These are phyloP conservation scores for thale cress (Arabidopsis thaliana) DNA, from an alignment of 345 rosid genomes.

Conservation along the genomic window TAIR10.1 NC_003070.9:24056001-24056500, in stretches of 20 bases:
- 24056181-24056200: conserved; percentile 22
- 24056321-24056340: conserved; percentile 23
- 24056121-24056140: conserved; percentile 46
- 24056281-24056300: neutral
- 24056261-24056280: neutral
- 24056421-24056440: conserved; percentile 17
- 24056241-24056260: neutral
- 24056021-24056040: conserved; percentile 86
- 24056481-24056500: neutral
- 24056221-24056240: neutral
- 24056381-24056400: neutral
- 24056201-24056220: conserved; percentile 10
- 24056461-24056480: neutral
- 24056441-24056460: neutral
- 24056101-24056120: conserved; percentile 90
- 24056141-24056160: neutral
- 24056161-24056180: conserved; percentile 2
- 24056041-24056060: conserved; percentile 73
- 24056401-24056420: neutral
- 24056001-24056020: conserved; percentile 64
- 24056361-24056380: conserved; percentile 5
- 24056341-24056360: conserved; percentile 15
- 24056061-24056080: conserved; percentile 68
- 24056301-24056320: neutral
- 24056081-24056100: conserved; percentile 67